A percentile compares a stretch with the other conserved stretches of the same genome.
These are phyloP conservation scores for Talaromyces proteolyticus DNA, from an alignment of 495 filamentous ascomycete species.

Conservation along the genomic window DNA sequence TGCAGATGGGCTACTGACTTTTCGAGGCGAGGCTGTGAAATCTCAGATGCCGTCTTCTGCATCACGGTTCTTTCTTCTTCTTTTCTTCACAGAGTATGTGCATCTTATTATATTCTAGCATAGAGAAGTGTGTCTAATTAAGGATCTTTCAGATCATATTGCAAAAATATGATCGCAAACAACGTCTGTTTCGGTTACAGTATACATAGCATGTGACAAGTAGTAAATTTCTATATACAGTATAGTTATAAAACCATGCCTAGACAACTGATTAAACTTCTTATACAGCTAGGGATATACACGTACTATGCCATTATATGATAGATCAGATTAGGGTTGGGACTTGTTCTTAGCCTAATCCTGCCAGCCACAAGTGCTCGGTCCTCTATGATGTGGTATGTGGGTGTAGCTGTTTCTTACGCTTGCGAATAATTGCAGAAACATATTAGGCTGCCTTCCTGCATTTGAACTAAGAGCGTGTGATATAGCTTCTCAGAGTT, in stretches of 20 bases:
- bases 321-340: too few relatives aligned
- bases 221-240: background rate
- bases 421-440: too few relatives aligned
- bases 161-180: background rate
- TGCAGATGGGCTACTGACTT: background rate
- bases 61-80: background rate
- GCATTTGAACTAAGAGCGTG: too few relatives aligned
- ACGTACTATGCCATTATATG: background rate
- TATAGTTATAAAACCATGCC: background rate
- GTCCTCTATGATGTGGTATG: too few relatives aligned
- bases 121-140: background rate
- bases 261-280: background rate
- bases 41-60: background rate
- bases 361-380: too few relatives aligned
- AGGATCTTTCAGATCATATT: background rate
- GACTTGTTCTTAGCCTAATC: too few relatives aligned
- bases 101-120: background rate
- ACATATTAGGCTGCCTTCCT: too few relatives aligned
- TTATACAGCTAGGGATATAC: background rate
- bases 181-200: background rate
- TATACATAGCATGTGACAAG: background rate
- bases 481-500: too few relatives aligned
- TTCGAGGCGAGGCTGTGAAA: background rate
- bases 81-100: background rate
- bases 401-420: too few relatives aligned